Evolutionary conservation across 306 rosid species (phyloP).

Genomic region (Erythrophleum fordii): DNA sequence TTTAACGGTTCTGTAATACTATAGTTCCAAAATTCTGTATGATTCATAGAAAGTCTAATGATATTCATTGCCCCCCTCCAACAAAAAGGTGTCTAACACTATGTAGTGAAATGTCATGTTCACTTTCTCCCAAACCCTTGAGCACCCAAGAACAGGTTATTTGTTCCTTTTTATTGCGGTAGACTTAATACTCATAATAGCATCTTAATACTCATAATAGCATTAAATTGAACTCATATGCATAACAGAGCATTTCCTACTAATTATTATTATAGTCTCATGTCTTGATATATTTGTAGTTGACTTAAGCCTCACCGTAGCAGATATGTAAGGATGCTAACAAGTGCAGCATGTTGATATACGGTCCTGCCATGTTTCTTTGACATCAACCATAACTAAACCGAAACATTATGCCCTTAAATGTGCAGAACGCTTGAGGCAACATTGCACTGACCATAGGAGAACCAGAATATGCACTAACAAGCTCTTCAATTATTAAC

Average conservation of each 20-base stretch:
- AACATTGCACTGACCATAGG: neutral
- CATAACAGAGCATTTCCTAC: neutral
- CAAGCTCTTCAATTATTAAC: neutral
- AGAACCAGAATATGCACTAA: constrained; percentile 2
- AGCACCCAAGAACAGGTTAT: neutral
- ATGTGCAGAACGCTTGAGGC: neutral
- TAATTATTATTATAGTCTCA: neutral
- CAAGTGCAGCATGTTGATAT: neutral
- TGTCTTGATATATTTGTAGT: neutral
- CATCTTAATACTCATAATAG: neutral
- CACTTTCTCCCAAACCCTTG: neutral
- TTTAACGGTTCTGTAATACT: neutral
- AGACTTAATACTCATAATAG: neutral
- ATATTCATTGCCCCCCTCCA: neutral
- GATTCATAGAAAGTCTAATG: too few relatives aligned
- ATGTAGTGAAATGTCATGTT: neutral
- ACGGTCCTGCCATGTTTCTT: neutral
- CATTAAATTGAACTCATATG: neutral
- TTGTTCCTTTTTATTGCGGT: neutral
- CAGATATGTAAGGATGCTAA: neutral
- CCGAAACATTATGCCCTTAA: neutral
- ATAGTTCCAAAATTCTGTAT: neutral
- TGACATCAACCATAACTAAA: neutral
- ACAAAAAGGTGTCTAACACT: neutral
- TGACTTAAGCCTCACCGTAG: neutral